phyloP scores from a whole-genome alignment of 2,329 filamentous ascomycete species.

The Cercospora citrullina region DNA sequence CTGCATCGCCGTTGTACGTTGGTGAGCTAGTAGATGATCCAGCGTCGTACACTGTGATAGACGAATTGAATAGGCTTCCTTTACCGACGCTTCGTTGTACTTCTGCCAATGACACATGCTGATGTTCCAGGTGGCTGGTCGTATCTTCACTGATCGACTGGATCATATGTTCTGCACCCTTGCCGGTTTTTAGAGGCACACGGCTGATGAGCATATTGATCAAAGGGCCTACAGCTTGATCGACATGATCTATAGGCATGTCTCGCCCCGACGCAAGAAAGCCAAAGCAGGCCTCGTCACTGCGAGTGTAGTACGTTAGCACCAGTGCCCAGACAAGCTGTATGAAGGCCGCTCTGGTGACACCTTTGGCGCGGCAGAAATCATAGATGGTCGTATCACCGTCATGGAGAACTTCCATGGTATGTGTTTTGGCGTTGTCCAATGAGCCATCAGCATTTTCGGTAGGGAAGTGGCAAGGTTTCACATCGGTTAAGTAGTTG shows the following conservation, averaged over 20 bases:
- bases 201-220: constrained; percentile 26
- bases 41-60: constrained; percentile 1
- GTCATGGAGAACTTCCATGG: constrained; percentile 29
- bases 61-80: constrained; percentile 6
- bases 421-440: constrained; percentile 28
- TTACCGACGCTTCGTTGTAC: neutral
- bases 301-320: constrained; percentile 33
- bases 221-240: constrained; percentile 37
- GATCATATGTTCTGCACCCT: neutral
- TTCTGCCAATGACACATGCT: constrained; percentile 1
- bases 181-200: neutral
- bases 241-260: constrained; percentile 32
- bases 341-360: constrained; percentile 30
- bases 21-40: neutral
- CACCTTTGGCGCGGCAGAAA: constrained; percentile 9
- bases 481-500: constrained; percentile 32
- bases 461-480: constrained; percentile 40
- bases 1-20: neutral
- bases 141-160: neutral
- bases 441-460: constrained; percentile 29
- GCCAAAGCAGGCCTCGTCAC: constrained; percentile 40
- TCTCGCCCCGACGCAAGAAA: constrained; percentile 42
- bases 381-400: constrained; percentile 18
- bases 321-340: constrained; percentile 40
- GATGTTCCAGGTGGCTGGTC: neutral